Conservation (phyloP, 495 filamentous ascomycete species). For the Hypoxylon lienhwacheense region DNA sequence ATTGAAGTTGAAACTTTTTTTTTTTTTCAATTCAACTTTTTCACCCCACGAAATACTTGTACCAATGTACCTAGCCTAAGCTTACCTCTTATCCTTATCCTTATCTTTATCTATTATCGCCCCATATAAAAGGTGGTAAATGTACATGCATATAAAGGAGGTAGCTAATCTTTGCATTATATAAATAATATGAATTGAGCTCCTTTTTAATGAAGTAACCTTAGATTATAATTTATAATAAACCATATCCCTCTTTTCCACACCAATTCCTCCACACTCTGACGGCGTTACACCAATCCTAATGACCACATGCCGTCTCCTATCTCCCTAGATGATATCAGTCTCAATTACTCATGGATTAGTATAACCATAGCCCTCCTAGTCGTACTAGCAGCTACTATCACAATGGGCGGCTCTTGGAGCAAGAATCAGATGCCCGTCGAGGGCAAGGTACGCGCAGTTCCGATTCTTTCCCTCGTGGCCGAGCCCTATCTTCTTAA, state of each 20-base stretch:
- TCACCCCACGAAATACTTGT: conserved; percentile 15
- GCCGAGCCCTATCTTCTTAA: neutral
- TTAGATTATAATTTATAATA: too few relatives aligned
- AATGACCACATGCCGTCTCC: neutral
- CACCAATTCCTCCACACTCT: neutral
- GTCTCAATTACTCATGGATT: conserved; percentile 29
- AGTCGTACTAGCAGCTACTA: conserved; percentile 49
- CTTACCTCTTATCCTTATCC: conserved; percentile 16
- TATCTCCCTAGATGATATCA: conserved; percentile 16
- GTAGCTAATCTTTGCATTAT: too few relatives aligned
- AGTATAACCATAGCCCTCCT: conserved; percentile 45
- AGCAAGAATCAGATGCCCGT: conserved; percentile 77
- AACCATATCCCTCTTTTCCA: neutral
- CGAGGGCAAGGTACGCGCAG: conserved; percentile 67
- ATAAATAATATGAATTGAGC: too few relatives aligned
- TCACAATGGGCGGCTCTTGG: conserved; percentile 67
- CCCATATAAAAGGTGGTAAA: too few relatives aligned
- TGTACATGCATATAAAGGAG: too few relatives aligned
- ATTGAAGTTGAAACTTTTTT: conserved; percentile 28
- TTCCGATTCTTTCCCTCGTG: too few relatives aligned
- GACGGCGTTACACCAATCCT: neutral
- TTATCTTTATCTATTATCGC: neutral
- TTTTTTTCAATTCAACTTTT: too few relatives aligned
- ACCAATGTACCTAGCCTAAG: neutral
- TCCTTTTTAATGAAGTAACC: too few relatives aligned